Percentiles rank a stretch among this genome's conserved stretches.
Evolutionary conservation across 2,329 filamentous ascomycete species (phyloP).

Genomic region (Sclerotinia subarctica): DNA sequence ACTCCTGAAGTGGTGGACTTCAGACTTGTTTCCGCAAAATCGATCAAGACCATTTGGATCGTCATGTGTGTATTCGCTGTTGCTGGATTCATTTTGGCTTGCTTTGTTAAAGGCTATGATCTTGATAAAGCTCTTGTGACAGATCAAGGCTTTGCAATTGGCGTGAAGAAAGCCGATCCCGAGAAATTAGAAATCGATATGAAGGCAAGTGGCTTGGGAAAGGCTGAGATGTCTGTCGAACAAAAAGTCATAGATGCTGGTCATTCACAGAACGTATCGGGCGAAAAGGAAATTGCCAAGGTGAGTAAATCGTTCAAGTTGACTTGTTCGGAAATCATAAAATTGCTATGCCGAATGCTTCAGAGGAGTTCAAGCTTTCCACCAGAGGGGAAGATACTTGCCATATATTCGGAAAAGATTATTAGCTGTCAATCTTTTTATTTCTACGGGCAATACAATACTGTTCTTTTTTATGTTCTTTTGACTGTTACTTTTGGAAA

Average conservation of each 20-base stretch:
- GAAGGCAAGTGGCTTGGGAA: not conserved
- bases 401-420: not conserved
- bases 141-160: conserved; percentile 40
- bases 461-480: too few species aligned
- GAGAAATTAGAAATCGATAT: not conserved
- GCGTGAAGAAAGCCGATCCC: not conserved
- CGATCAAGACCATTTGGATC: conserved; percentile 52
- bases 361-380: not conserved
- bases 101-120: conserved; percentile 47
- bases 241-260: not conserved
- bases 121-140: conserved; percentile 46
- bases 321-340: not conserved
- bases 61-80: conserved; percentile 50
- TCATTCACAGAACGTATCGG: not conserved
- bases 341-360: not conserved
- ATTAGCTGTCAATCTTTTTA: not conserved
- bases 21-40: conserved; percentile 47
- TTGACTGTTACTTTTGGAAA: not conserved
- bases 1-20: not conserved
- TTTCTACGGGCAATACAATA: not conserved
- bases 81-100: conserved; percentile 46
- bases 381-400: not conserved
- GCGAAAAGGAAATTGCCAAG: not conserved
- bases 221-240: not conserved
- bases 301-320: not conserved